Percentiles rank a stretch among this genome's conserved stretches.
These are phyloP conservation scores for Acer negundo DNA, from an alignment of 345 rosid species.

Conservation along the genomic window DNA sequence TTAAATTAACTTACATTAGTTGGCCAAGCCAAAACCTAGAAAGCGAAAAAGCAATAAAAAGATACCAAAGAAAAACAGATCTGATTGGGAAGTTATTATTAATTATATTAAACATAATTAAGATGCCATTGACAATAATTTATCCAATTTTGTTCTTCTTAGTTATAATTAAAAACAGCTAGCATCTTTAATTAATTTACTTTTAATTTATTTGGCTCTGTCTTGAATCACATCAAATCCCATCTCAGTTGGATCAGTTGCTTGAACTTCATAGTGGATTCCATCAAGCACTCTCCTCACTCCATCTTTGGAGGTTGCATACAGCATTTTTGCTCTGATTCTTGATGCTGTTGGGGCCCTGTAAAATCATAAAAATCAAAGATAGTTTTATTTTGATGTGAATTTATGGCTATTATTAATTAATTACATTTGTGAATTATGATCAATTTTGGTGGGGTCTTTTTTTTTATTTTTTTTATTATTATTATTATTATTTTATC, in stretches of 20 bases:
- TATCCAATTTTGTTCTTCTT: background rate
- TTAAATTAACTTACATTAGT: constrained; percentile 38
- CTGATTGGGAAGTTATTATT: constrained; percentile 40
- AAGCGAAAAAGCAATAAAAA: background rate
- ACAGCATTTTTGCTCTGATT: constrained; percentile 83
- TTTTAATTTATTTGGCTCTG: constrained; percentile 55
- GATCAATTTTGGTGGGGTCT: background rate
- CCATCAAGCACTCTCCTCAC: constrained; percentile 89
- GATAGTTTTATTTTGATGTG: background rate
- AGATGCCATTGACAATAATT: constrained; percentile 29
- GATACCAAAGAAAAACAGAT: constrained; percentile 1
- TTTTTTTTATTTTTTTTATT: too few species aligned
- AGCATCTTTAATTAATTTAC: background rate
- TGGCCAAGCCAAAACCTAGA: constrained; percentile 20
- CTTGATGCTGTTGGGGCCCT: constrained; percentile 90
- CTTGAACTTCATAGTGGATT: constrained; percentile 89
- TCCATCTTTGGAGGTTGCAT: constrained; percentile 89
- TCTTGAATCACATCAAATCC: constrained; percentile 84
- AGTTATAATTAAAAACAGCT: background rate
- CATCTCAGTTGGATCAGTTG: constrained; percentile 96
- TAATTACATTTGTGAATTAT: too few species aligned
- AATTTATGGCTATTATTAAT: background rate
- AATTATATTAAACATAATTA: constrained; percentile 2
- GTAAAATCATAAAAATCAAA: too few species aligned
- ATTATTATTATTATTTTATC: too few species aligned